A percentile compares a stretch with the other conserved stretches of the same genome.
Conservation (phyloP, 2,329 filamentous ascomycete genomes). For the Alternaria tenuissima region DNA sequence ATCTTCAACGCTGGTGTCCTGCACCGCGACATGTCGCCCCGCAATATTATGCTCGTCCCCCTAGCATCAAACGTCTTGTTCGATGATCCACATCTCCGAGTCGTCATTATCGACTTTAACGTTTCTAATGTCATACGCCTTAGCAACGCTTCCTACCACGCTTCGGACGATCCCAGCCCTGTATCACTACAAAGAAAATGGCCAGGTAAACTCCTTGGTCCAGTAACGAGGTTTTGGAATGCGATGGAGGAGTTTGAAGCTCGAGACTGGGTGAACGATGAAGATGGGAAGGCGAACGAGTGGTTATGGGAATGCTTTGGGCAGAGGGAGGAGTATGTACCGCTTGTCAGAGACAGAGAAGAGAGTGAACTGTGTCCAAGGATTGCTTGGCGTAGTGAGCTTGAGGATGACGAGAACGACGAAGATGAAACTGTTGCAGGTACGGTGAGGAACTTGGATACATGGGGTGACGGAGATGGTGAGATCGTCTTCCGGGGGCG, state of each 20-base stretch:
- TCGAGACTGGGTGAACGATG: background rate
- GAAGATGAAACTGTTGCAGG: background rate
- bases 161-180: background rate
- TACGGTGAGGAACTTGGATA: background rate
- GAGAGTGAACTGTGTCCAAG: background rate
- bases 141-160: background rate
- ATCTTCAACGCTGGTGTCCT: constrained; percentile 6
- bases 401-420: background rate
- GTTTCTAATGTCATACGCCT: background rate
- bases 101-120: constrained; percentile 13
- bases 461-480: background rate
- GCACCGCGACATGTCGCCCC: constrained; percentile 14
- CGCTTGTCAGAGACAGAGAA: background rate
- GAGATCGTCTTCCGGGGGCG: background rate
- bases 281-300: background rate
- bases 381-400: background rate
- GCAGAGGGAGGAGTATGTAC: background rate
- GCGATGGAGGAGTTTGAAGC: constrained; percentile 3
- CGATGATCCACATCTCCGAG: background rate
- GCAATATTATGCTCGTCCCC: constrained; percentile 18
- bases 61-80: background rate
- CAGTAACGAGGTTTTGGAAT: constrained; percentile 2
- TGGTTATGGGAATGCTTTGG: constrained; percentile 11
- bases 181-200: background rate
- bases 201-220: background rate